These are phyloP conservation scores for Calonectria leucothoes DNA, from an alignment of 2,329 filamentous ascomycete species.

Conservation along the genomic window DNA sequence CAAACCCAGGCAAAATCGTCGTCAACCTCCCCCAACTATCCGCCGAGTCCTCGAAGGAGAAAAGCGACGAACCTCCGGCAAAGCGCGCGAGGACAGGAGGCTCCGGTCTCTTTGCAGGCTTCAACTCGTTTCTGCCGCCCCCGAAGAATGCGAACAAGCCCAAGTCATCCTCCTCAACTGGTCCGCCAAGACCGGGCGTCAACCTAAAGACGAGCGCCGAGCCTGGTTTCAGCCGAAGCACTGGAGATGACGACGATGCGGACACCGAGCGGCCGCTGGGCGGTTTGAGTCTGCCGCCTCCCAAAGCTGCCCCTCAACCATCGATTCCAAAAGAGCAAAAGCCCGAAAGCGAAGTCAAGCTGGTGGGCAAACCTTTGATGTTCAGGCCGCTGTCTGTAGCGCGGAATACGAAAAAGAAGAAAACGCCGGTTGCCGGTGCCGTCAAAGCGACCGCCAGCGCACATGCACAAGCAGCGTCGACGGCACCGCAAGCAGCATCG, in stretches of 20 bases:
- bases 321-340: conserved; percentile 67
- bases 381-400: conserved; percentile 91
- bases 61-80: conserved; percentile 62
- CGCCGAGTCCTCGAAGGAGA: conserved; percentile 50
- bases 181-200: conserved; percentile 51
- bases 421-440: conserved; percentile 44
- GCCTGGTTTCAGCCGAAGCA: conserved; percentile 80
- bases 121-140: conserved; percentile 87
- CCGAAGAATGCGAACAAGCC: conserved; percentile 72
- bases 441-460: conserved; percentile 21
- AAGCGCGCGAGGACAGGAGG: conserved; percentile 74
- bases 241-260: conserved; percentile 35
- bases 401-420: conserved; percentile 78
- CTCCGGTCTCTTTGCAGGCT: conserved; percentile 78
- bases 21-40: conserved; percentile 76
- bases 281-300: conserved; percentile 52
- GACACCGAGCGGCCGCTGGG: conserved; percentile 33
- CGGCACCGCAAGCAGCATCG: conserved; percentile 29
- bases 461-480: conserved; percentile 18
- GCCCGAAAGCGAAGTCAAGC: conserved; percentile 72
- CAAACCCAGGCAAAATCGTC: conserved; percentile 85
- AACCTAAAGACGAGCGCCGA: conserved; percentile 86
- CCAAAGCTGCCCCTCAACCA: conserved; percentile 55
- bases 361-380: conserved; percentile 83
- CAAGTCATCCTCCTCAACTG: conserved; percentile 44